Evolutionary conservation across 169 alveolate genomes (phyloP).

Genomic region (Eimeria sp.): DNA sequence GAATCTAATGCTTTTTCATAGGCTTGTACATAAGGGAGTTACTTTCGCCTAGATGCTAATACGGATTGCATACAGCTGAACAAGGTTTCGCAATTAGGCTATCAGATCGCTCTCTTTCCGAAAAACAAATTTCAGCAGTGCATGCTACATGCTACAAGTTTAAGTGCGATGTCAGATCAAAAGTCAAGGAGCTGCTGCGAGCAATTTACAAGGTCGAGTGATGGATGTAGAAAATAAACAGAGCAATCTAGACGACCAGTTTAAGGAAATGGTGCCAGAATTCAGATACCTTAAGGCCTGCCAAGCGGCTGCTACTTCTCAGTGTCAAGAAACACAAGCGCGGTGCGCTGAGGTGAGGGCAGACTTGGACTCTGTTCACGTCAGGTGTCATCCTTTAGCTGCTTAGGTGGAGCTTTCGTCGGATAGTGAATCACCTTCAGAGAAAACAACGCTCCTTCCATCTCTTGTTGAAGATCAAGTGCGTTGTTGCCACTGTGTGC

Average conservation of each 20-base stretch:
- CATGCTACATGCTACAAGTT: background rate
- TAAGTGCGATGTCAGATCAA: constrained; percentile 36
- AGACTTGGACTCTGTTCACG: background rate
- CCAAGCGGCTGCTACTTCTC: constrained; percentile 10
- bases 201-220: constrained; percentile 15
- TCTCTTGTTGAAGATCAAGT: background rate
- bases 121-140: background rate
- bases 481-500: background rate
- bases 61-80: background rate
- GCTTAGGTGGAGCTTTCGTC: background rate
- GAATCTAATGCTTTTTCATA: background rate
- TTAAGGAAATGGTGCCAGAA: constrained; percentile 4
- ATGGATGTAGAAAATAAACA: constrained; percentile 43
- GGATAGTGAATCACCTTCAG: background rate
- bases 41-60: background rate
- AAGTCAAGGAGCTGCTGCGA: constrained; percentile 9
- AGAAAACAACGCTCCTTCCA: background rate
- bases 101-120: background rate
- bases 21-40: background rate
- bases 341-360: constrained; percentile 49
- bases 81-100: background rate
- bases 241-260: constrained; percentile 32
- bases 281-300: constrained; percentile 21
- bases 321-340: constrained; percentile 26
- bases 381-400: background rate